phyloP scores from a whole-genome alignment of 495 filamentous ascomycete genomes.

The Penicillium turbatum region DNA sequence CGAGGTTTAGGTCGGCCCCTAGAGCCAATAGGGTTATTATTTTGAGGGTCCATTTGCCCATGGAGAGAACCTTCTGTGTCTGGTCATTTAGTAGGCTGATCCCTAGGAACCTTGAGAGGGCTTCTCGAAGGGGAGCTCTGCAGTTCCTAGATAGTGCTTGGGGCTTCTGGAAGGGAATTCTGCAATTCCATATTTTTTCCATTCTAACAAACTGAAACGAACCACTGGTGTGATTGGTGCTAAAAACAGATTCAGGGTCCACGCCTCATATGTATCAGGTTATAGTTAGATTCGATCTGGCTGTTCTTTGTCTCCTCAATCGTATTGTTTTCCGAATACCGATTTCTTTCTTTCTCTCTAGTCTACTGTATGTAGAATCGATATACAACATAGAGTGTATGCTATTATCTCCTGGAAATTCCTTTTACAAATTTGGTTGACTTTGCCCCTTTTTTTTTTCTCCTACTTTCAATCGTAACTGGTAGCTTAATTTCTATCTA shows the following conservation, averaged over 20 bases:
- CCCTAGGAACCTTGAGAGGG: slow-evolving; percentile 16
- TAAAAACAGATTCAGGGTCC: slow-evolving; percentile 37
- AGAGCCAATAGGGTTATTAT: slow-evolving; percentile 21
- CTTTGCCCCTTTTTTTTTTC: too few relatives aligned
- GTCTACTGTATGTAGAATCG: too few relatives aligned
- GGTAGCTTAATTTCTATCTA: too few relatives aligned
- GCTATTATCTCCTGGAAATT: too few relatives aligned
- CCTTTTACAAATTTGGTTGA: too few relatives aligned
- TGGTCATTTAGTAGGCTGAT: slow-evolving; percentile 23
- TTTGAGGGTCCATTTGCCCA: slow-evolving; percentile 16
- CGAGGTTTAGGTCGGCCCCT: slow-evolving; percentile 20
- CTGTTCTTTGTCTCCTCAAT: too few relatives aligned
- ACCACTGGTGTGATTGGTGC: slow-evolving; percentile 23
- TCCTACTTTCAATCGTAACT: too few relatives aligned
- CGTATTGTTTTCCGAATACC: neutral
- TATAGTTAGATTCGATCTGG: neutral
- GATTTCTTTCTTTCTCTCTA: neutral
- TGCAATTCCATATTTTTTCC: neutral
- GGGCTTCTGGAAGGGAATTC: slow-evolving; percentile 9
- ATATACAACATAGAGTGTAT: too few relatives aligned
- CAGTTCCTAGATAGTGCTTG: neutral
- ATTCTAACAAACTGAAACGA: slow-evolving; percentile 12
- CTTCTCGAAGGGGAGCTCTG: slow-evolving; percentile 20
- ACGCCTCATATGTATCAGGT: slow-evolving; percentile 19
- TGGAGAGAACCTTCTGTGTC: slow-evolving; percentile 24